Percentiles rank a stretch among this genome's conserved stretches.
These are phyloP conservation scores for Tetracladium setigerum DNA, from an alignment of 495 filamentous ascomycete genomes.

Conservation along the genomic window DNA sequence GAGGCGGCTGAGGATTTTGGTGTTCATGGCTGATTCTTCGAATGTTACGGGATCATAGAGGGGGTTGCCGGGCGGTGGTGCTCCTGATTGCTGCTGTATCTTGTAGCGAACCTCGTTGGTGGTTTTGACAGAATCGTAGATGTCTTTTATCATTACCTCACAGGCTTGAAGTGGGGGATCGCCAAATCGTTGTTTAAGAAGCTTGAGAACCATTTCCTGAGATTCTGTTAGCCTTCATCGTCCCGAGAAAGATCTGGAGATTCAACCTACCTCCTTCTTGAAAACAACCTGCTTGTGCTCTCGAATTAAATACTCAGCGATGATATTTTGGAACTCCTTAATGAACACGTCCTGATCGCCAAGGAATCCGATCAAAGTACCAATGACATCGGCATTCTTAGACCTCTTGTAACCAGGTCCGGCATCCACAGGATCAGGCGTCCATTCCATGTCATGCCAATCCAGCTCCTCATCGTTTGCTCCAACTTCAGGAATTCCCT, in stretches of 20 bases:
- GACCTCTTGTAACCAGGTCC: slow-evolving; percentile 83
- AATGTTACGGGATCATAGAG: not conserved
- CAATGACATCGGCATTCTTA: slow-evolving; percentile 88
- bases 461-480: slow-evolving; percentile 62
- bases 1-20: slow-evolving; percentile 82
- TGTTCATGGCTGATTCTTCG: slow-evolving; percentile 45
- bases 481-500: slow-evolving; percentile 44
- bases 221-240: not conserved
- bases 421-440: slow-evolving; percentile 87
- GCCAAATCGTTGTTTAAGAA: slow-evolving; percentile 85
- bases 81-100: slow-evolving; percentile 22
- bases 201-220: slow-evolving; percentile 58
- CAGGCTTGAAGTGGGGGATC: slow-evolving; percentile 79
- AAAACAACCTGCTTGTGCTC: slow-evolving; percentile 55
- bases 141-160: slow-evolving; percentile 94
- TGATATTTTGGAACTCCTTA: slow-evolving; percentile 80
- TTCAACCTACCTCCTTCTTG: slow-evolving; percentile 53
- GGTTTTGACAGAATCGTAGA: slow-evolving; percentile 74
- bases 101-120: slow-evolving; percentile 53
- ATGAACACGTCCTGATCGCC: slow-evolving; percentile 85
- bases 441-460: slow-evolving; percentile 87
- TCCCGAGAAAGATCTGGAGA: not conserved
- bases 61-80: slow-evolving; percentile 9
- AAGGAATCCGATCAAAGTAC: slow-evolving; percentile 78
- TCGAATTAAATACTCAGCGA: slow-evolving; percentile 69